phyloP scores from a whole-genome alignment of 2,329 filamentous ascomycete species.

The Thermoascus crustaceus region DNA sequence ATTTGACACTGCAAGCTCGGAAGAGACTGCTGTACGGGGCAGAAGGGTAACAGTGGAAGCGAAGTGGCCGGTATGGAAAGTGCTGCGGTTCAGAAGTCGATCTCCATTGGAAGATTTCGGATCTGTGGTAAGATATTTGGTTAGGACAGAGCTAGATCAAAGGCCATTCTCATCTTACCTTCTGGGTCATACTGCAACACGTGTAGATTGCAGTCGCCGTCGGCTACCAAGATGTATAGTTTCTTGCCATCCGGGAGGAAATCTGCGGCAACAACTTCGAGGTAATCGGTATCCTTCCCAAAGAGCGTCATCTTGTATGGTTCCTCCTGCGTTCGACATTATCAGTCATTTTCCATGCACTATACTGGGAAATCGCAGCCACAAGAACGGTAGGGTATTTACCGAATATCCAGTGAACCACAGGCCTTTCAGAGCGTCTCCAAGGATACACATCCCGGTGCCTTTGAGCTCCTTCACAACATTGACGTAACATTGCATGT shows the following conservation, averaged over 20 bases:
- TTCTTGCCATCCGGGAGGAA: constrained; percentile 80
- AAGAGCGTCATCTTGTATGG: constrained; percentile 93
- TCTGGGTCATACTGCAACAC: constrained; percentile 92
- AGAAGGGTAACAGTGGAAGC: constrained; percentile 68
- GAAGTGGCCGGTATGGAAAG: constrained; percentile 78
- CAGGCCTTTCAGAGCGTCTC: constrained; percentile 84
- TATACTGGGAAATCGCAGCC: neutral
- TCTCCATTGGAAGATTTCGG: constrained; percentile 88
- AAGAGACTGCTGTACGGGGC: constrained; percentile 52
- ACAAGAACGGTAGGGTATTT: constrained; percentile 18
- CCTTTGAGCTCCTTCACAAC: constrained; percentile 74
- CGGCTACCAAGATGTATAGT: constrained; percentile 72
- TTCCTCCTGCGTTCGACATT: constrained; percentile 54
- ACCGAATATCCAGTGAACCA: constrained; percentile 92
- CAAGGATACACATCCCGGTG: constrained; percentile 78
- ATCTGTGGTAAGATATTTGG: constrained; percentile 45
- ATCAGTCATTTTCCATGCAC: neutral
- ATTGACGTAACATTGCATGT: constrained; percentile 90
- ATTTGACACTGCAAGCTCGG: constrained; percentile 26
- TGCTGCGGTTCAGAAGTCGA: constrained; percentile 74
- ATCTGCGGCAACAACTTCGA: constrained; percentile 75
- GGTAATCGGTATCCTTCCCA: constrained; percentile 69
- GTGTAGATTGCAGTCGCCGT: constrained; percentile 79
- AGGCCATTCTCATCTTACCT: constrained; percentile 49
- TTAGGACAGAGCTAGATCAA: constrained; percentile 1